Conservation (phyloP, 768 basidiomycete species). For the Collybia mongolica region DNA sequence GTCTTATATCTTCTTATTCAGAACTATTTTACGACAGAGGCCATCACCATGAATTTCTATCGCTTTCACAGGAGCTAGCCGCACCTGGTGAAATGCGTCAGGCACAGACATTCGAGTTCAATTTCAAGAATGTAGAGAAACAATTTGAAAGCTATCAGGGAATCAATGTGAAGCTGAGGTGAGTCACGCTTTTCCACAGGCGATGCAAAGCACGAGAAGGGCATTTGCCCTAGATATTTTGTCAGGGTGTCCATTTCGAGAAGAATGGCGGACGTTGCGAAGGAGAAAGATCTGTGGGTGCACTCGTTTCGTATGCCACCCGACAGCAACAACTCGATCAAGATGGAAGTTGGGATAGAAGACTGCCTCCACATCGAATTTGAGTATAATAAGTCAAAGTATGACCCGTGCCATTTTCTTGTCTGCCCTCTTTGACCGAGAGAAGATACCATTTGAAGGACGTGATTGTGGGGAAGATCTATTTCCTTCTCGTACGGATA, state of each 20-base stretch:
- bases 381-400: conserved; percentile 99
- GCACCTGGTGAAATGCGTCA: conserved; percentile 97
- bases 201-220: conserved; percentile 8
- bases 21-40: conserved; percentile 97
- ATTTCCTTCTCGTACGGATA: conserved; percentile 97
- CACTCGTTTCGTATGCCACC: conserved; percentile 99
- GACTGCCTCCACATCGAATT: conserved; percentile 99
- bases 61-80: conserved; percentile 91
- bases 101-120: conserved; percentile 94
- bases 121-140: conserved; percentile 99
- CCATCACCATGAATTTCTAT: conserved; percentile 97
- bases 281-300: conserved; percentile 96
- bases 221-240: conserved; percentile 66
- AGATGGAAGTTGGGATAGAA: conserved; percentile 99
- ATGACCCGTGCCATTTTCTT: conserved; percentile 24
- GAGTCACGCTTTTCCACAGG: conserved; percentile 21
- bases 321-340: conserved; percentile 96
- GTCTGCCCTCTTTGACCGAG: neutral
- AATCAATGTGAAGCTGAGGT: conserved; percentile 98
- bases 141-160: conserved; percentile 98
- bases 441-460: conserved; percentile 96
- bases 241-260: conserved; percentile 88
- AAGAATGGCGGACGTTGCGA: conserved; percentile 88
- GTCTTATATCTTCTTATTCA: conserved; percentile 19
- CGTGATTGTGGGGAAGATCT: conserved; percentile 99